Base-by-base conservation (phyloP, 768 basidiomycete genomes). In the Nidularia pulvinata region DNA sequence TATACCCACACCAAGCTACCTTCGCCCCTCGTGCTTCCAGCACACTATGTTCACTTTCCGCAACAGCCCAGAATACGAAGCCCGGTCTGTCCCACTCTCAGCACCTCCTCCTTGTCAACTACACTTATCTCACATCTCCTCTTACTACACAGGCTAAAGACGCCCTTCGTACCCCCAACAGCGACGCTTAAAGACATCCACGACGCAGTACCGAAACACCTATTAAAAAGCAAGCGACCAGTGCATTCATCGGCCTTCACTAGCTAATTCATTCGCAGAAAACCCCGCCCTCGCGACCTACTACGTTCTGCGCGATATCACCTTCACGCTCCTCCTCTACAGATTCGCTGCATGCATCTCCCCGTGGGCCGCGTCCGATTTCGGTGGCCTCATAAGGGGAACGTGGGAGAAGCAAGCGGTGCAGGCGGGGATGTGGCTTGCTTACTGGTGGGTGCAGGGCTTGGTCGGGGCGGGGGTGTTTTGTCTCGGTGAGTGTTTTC, bases 151-250 rank as follows among this genome's bases (percentile, higher is more conserved):
- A 80, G 80, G 55, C 62, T 77, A 46, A 62, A 65, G 36, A 73
- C 66, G 55, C 76, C 80, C 4, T 85, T 82, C 61, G 62, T 63
- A 16, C 82, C 82, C 7, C 80, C 82, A 3, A 72, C 64, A 10
- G 69, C 76, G 13, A 78, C 77, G 1, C 64, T 83, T 43, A 82
- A 82, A 62, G 75, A 83, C 50, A 69, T 84, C 49, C 81, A 81
- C 52, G 76, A 80, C 55, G 80, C 78, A 4, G 81, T 84, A 16
- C 82, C 82, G 1, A 82, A 79, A 64, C 67, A 81, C 44, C 64
- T 83, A 7, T 66, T 81, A n/a, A 70, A 67, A 55, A 69, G 77
- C 74, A 67, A 60, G 69, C 52, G 14, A 19, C 14, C 35, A 35
- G 22, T 39, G 45, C 10, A 34, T 44, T 25, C 1, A 19, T 39